A percentile compares a stretch with the other conserved stretches of the same genome.
Conservation (phyloP, 2,329 filamentous ascomycete species). For the Elsinoe necatrix region DNA sequence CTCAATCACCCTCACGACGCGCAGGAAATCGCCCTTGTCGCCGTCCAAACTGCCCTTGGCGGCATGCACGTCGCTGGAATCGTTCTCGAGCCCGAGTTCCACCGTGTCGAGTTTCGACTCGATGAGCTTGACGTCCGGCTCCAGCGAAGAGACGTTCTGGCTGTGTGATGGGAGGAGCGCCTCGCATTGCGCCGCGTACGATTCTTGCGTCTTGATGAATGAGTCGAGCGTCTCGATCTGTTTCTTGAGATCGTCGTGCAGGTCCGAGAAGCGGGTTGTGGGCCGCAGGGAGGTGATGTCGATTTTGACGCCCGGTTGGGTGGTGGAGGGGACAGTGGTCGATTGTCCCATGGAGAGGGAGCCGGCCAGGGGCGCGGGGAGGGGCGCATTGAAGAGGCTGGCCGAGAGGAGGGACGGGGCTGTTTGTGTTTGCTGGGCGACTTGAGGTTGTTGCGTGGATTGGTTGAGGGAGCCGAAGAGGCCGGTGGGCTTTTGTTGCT, state of each 20-base stretch:
- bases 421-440: conserved; percentile 20
- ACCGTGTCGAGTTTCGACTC: conserved; percentile 54
- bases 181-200: conserved; percentile 66
- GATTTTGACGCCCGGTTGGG: conserved; percentile 61
- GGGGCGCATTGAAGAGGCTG: conserved; percentile 18
- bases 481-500: conserved; percentile 17
- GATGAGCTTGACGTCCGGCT: conserved; percentile 57
- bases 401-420: conserved; percentile 27
- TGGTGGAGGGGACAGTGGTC: conserved; percentile 38
- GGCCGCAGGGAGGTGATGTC: conserved; percentile 70
- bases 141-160: conserved; percentile 55
- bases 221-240: conserved; percentile 71
- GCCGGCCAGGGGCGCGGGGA: conserved; percentile 25
- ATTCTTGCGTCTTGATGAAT: conserved; percentile 70
- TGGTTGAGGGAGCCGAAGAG: conserved; percentile 29
- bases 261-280: conserved; percentile 86
- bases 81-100: conserved; percentile 54
- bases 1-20: conserved; percentile 65
- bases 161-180: conserved; percentile 55
- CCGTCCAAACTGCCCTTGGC: conserved; percentile 51
- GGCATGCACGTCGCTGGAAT: conserved; percentile 51
- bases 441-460: conserved; percentile 22
- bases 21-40: conserved; percentile 61
- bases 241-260: conserved; percentile 71
- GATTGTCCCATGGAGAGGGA: conserved; percentile 42